phyloP scores from a whole-genome alignment of 176 grass and related monocot genomes.

The Oryza meridionalis region DNA sequence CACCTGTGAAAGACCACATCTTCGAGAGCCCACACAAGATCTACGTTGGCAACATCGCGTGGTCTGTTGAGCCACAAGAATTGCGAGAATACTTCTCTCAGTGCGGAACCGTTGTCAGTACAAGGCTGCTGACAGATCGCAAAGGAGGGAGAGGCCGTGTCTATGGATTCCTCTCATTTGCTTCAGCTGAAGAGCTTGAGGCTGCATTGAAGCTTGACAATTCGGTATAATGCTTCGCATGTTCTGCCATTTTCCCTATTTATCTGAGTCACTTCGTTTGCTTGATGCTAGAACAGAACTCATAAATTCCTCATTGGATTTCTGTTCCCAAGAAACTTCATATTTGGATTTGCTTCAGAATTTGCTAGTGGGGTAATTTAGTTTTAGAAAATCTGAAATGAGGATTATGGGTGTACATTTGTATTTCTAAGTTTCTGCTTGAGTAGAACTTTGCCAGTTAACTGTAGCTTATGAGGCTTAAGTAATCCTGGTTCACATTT shows the following conservation, averaged over 20 bases:
- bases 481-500: background rate
- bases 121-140: constrained; percentile 63
- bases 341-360: background rate
- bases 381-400: background rate
- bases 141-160: constrained; percentile 69
- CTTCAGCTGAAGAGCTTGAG: constrained; percentile 58
- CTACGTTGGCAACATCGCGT: constrained; percentile 79
- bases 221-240: constrained; percentile 47
- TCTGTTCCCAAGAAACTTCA: background rate
- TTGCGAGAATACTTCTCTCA: constrained; percentile 64
- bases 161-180: constrained; percentile 74
- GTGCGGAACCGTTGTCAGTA: constrained; percentile 66
- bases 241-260: background rate
- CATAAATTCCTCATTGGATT: background rate
- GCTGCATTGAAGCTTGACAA: constrained; percentile 52
- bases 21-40: constrained; percentile 71
- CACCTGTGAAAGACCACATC: constrained; percentile 64
- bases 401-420: background rate
- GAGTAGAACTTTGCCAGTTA: background rate
- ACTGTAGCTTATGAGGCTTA: background rate
- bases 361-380: background rate
- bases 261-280: background rate
- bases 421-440: background rate
- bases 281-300: background rate
- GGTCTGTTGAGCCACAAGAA: constrained; percentile 63